phyloP scores from a whole-genome alignment of 345 rosid species.

The Salix koriyanagi region DNA sequence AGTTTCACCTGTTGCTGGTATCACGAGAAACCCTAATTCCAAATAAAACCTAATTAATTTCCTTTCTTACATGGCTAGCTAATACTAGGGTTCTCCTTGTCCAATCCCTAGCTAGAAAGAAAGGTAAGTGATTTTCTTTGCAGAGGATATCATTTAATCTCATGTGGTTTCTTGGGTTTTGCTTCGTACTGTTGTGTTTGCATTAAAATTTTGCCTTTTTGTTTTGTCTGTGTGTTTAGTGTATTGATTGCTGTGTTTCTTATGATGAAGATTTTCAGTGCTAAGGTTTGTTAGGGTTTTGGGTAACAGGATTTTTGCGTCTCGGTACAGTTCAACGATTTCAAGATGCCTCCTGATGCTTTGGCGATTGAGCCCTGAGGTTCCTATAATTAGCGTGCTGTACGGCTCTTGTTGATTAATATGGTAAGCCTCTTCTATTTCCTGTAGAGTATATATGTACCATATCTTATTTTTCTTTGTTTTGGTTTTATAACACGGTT shows the following conservation, averaged over 20 bases:
- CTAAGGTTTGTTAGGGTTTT: conserved; percentile 18
- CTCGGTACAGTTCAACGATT: conserved; percentile 35
- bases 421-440: conserved; percentile 2
- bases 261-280: not conserved
- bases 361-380: conserved; percentile 36
- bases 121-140: conserved; percentile 13
- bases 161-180: conserved; percentile 17
- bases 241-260: conserved; percentile 11
- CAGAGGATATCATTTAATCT: conserved; percentile 5
- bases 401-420: conserved; percentile 13
- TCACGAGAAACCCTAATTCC: conserved; percentile 45
- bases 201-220: not conserved
- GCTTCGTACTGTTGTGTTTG: not conserved
- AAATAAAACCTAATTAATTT: conserved; percentile 16
- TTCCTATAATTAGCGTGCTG: conserved; percentile 7
- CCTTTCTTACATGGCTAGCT: not conserved
- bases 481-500: conserved; percentile 7
- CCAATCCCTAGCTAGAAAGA: conserved; percentile 19
- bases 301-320: conserved; percentile 28
- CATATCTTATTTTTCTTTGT: not conserved
- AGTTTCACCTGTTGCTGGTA: conserved; percentile 75
- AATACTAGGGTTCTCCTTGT: conserved; percentile 8
- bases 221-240: not conserved
- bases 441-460: not conserved
- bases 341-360: conserved; percentile 27